Evolutionary conservation across 108 stramenopile genomes (phyloP), one percentile per base, ranked within the genome.

Genomic region (Chaetoceros tenuissimus): DNA sequence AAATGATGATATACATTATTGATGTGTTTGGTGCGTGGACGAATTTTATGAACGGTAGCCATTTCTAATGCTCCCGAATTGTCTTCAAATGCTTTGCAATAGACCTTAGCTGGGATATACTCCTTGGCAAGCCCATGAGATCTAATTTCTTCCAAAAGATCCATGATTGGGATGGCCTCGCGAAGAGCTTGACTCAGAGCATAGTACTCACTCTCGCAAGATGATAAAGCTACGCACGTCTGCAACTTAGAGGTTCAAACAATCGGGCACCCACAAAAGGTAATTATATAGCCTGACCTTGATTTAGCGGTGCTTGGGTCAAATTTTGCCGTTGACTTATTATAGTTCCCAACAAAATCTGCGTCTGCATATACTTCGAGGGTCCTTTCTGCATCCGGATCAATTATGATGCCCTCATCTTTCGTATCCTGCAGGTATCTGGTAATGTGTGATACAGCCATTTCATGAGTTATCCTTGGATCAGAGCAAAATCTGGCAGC

Each of bases 31-130:
- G 56, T 45, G 1, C 40, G 43, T 1, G 40, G 40, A 10, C 43
- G 56, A n/a, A 57, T 20, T 23, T 44, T 43, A 13, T 31, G 56
- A 7, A 22, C 21, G 1, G 21, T 20, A 13, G 58, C 47, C 0
- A 59, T 45, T 31, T 73, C 66, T 21, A 73, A 28, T 18, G 56
- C 60, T 22, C 66, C 66, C 31, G 52, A 54, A 49, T 73, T 67
- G 31, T 73, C 72, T 51, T 73, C 72, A 60, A 73, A 73, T 0
- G 52, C 66, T 24, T 63, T 59, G 56, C 61, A 67, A 31, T 67
- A 56, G 1, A 71, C 44, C n/a, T 29, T 46, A 7, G 69, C 49
- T 2, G n/a, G 18, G 16, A 25, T 13, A 16, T 46, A 18, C 49
- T 51, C 24, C 49, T 51, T 55, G 49, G 8, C 10, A 51, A 40